phyloP scores from a whole-genome alignment of 164 flowering plant genomes.

The Chloranthus sessilifolius region DNA sequence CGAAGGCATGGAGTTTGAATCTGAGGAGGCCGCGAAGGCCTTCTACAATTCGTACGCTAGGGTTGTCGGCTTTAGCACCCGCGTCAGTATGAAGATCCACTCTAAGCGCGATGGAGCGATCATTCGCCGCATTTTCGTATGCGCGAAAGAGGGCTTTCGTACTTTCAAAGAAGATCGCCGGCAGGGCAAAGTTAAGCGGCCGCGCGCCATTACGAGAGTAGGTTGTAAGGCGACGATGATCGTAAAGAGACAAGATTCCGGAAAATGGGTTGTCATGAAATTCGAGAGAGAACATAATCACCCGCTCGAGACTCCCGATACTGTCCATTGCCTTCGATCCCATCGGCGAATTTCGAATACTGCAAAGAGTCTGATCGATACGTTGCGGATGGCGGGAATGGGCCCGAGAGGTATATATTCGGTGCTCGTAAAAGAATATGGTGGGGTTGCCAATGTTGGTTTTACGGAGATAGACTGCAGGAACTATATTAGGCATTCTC shows the following conservation, averaged over 20 bases:
- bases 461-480: conserved; percentile 79
- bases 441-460: conserved; percentile 73
- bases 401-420: conserved; percentile 79
- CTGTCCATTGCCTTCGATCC: conserved; percentile 42
- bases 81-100: conserved; percentile 19
- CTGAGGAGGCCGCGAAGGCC: conserved; percentile 41
- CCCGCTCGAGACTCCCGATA: conserved; percentile 34
- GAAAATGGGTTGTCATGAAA: conserved; percentile 35
- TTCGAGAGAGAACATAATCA: conserved; percentile 37
- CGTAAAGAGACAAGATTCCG: conserved; percentile 32
- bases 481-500: conserved; percentile 59
- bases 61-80: conserved; percentile 40
- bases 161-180: conserved; percentile 9
- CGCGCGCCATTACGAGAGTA: conserved; percentile 33
- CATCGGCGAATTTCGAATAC: conserved; percentile 35
- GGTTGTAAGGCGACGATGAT: conserved; percentile 46
- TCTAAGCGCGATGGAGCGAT: conserved; percentile 35
- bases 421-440: conserved; percentile 69
- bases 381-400: conserved; percentile 26
- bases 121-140: conserved; percentile 35
- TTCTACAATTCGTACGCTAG: conserved; percentile 55
- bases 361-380: conserved; percentile 34
- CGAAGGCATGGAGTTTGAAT: conserved; percentile 45
- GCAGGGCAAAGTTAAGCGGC: conserved; percentile 28
- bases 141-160: conserved; percentile 40